Conservation (phyloP, 148 eudicot genomes). For the Heliamphora exappendiculata region DNA sequence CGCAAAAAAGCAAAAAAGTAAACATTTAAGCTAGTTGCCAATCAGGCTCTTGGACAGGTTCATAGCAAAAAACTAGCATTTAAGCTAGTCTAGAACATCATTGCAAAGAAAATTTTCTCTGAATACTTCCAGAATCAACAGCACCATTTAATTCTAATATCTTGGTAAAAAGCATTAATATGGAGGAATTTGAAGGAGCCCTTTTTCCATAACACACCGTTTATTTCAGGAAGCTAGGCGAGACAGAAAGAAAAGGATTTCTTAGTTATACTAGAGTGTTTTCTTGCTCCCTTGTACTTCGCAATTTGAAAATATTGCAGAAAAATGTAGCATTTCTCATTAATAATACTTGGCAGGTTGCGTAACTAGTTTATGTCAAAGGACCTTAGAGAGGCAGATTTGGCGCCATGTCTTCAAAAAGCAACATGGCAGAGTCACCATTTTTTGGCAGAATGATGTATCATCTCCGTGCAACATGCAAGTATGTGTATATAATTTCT, state of each 20-base stretch:
- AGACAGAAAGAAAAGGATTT: not conserved
- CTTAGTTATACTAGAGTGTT: not conserved
- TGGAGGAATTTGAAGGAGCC: not conserved
- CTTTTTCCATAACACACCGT: not conserved
- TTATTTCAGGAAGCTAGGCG: not conserved
- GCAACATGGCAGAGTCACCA: slow-evolving; percentile 55
- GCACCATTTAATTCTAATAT: not conserved
- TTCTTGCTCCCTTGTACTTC: not conserved
- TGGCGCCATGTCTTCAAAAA: not conserved
- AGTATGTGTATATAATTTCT: slow-evolving; percentile 27
- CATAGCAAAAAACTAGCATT: too few relatives aligned
- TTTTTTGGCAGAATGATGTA: slow-evolving; percentile 51
- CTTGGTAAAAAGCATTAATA: not conserved
- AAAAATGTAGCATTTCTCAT: not conserved
- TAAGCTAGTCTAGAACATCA: too few relatives aligned
- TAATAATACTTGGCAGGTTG: not conserved
- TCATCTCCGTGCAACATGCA: slow-evolving; percentile 68
- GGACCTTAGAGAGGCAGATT: not conserved
- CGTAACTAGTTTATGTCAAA: not conserved
- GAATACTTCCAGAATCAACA: not conserved
- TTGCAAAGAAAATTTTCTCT: not conserved
- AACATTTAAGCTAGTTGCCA: too few relatives aligned
- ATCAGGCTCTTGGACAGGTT: too few relatives aligned
- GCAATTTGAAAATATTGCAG: not conserved
- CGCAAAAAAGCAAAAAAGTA: too few relatives aligned